phyloP scores from a whole-genome alignment of 805 yeast genomes.

The Wickerhamiella occidentalis region DNA sequence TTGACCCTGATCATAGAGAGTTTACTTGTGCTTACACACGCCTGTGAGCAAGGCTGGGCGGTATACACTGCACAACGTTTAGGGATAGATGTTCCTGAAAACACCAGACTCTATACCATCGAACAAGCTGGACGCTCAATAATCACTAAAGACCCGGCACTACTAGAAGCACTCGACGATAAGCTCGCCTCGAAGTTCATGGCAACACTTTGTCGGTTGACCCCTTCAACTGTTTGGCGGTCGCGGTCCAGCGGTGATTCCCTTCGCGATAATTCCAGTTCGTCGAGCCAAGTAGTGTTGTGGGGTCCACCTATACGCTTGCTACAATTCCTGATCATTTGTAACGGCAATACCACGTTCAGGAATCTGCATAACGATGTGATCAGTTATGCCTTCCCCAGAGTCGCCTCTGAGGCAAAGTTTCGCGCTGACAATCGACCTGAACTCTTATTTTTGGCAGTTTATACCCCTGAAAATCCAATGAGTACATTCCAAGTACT shows the following conservation, averaged over 20 bases:
- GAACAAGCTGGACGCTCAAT: neutral
- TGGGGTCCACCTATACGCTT: neutral
- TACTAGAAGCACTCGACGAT: neutral
- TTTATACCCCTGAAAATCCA: neutral
- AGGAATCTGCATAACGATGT: neutral
- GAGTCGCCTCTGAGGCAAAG: neutral
- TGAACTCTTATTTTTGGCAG: neutral
- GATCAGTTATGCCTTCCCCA: neutral
- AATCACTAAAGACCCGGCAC: neutral
- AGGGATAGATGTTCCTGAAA: neutral
- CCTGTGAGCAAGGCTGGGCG: conserved; percentile 3
- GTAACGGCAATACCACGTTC: neutral
- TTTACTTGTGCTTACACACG: neutral
- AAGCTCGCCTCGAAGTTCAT: neutral
- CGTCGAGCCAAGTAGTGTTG: neutral
- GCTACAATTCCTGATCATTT: neutral
- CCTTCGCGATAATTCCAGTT: neutral
- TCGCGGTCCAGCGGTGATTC: neutral
- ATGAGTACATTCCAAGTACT: neutral
- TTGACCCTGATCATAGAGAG: neutral
- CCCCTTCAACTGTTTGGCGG: neutral
- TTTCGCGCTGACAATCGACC: neutral
- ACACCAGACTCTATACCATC: neutral
- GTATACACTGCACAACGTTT: neutral
- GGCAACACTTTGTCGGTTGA: neutral